These are phyloP conservation scores for Aspergillus asperescens DNA, from an alignment of 495 filamentous ascomycete genomes.

Conservation along the genomic window DNA sequence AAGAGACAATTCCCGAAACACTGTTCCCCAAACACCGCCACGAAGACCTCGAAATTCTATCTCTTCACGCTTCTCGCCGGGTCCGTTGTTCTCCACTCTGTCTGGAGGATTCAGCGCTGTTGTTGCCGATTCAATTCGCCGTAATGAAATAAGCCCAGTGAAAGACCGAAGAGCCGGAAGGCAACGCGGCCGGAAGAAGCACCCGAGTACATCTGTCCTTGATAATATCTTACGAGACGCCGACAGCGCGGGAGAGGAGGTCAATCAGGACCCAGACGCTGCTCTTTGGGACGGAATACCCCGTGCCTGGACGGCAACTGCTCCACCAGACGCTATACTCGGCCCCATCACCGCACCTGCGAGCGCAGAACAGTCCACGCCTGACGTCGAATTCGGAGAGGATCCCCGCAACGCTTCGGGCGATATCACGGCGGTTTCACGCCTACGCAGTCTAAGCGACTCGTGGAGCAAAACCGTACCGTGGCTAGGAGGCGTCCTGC, in stretches of 20 bases:
- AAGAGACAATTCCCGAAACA: conserved; percentile 18
- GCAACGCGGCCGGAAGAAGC: conserved; percentile 24
- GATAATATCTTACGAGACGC: conserved; percentile 18
- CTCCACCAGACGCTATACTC: conserved; percentile 30
- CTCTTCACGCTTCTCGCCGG: conserved; percentile 43
- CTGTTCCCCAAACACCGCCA: conserved; percentile 34
- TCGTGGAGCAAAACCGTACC: conserved; percentile 39
- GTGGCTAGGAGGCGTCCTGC: conserved; percentile 36
- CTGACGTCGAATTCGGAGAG: conserved; percentile 21
- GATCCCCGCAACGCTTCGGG: conserved; percentile 13
- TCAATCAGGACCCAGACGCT: conserved; percentile 13
- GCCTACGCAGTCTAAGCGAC: conserved; percentile 43
- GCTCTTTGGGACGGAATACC: conserved; percentile 12
- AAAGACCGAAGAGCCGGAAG: conserved; percentile 30
- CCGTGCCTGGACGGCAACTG: conserved; percentile 23
- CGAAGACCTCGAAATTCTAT: conserved; percentile 33
- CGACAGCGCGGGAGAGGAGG: conserved; percentile 16
- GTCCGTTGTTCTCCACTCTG: conserved; percentile 46
- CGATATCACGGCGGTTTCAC: conserved; percentile 18
- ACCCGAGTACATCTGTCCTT: conserved; percentile 27
- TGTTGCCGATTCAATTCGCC: conserved; percentile 57
- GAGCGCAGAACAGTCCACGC: conserved; percentile 26
- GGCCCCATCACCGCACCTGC: conserved; percentile 18
- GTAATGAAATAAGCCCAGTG: conserved; percentile 42
- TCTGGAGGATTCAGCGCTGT: conserved; percentile 54